Evolutionary conservation across 352 stramenopile genomes (phyloP).

Genomic region (Globisporangium nodosum): DNA sequence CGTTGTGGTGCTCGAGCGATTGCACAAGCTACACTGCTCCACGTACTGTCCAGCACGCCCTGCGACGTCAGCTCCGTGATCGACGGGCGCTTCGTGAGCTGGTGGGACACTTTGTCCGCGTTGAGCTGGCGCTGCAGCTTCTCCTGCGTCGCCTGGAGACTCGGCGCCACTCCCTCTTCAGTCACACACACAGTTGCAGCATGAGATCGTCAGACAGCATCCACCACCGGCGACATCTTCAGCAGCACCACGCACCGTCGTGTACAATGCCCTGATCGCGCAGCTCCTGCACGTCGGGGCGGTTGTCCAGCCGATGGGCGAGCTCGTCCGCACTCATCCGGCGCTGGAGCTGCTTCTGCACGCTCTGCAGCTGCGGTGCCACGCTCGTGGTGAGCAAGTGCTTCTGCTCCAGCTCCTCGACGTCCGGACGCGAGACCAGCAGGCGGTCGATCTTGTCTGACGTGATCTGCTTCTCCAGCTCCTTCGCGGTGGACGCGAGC

Average conservation of each 20-base stretch:
- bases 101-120: slow-evolving; percentile 63
- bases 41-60: slow-evolving; percentile 51
- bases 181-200: neutral
- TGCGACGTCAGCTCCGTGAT: slow-evolving; percentile 50
- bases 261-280: slow-evolving; percentile 64
- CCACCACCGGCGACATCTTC: neutral
- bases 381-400: slow-evolving; percentile 54
- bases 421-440: slow-evolving; percentile 49
- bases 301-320: slow-evolving; percentile 52
- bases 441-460: slow-evolving; percentile 69
- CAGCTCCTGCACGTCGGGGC: slow-evolving; percentile 70
- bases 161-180: slow-evolving; percentile 57
- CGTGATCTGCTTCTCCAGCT: slow-evolving; percentile 45
- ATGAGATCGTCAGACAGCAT: neutral
- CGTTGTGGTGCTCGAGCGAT: no score
- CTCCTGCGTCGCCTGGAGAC: slow-evolving; percentile 74
- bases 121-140: slow-evolving; percentile 72
- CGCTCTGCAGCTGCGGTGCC: slow-evolving; percentile 50
- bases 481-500: slow-evolving; percentile 37
- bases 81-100: slow-evolving; percentile 67
- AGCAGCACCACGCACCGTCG: slow-evolving; percentile 21
- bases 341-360: slow-evolving; percentile 71
- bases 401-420: slow-evolving; percentile 45
- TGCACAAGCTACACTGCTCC: no score
- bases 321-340: slow-evolving; percentile 75